phyloP scores from a whole-genome alignment of 2,329 filamentous ascomycete species.

The Parastagonospora avenae region DNA sequence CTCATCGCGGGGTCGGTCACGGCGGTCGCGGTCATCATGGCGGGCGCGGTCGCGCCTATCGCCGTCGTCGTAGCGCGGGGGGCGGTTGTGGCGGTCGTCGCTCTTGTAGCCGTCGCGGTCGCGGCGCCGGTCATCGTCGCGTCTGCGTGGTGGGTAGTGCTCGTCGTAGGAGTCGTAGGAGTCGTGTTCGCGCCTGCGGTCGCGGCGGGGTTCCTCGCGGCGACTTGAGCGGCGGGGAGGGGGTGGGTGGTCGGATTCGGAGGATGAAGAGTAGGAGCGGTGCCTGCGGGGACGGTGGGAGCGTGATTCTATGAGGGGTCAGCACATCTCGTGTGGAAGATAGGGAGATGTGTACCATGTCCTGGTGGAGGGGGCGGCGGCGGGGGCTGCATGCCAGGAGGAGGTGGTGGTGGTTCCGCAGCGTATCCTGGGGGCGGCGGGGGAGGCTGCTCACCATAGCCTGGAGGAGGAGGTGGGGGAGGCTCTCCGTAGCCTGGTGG shows the following conservation, averaged over 20 bases:
- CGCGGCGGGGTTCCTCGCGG: slow-evolving; percentile 22
- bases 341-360: too few relatives aligned
- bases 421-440: too few relatives aligned
- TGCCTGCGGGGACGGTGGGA: slow-evolving; percentile 21
- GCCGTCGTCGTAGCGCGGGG: slow-evolving; percentile 17
- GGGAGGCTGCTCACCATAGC: too few relatives aligned
- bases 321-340: neutral
- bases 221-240: slow-evolving; percentile 28
- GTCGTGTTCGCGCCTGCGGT: slow-evolving; percentile 23
- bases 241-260: slow-evolving; percentile 24
- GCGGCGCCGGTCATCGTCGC: slow-evolving; percentile 13
- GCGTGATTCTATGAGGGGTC: slow-evolving; percentile 6
- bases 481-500: slow-evolving; percentile 1
- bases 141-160: slow-evolving; percentile 24
- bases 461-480: neutral
- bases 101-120: slow-evolving; percentile 34
- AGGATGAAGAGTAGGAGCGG: slow-evolving; percentile 22
- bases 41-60: slow-evolving; percentile 20
- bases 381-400: too few relatives aligned
- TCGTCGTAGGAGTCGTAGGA: slow-evolving; percentile 36
- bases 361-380: too few relatives aligned
- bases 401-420: too few relatives aligned
- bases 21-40: slow-evolving; percentile 20
- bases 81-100: slow-evolving; percentile 30
- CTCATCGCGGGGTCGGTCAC: slow-evolving; percentile 17